These are phyloP conservation scores for Angophora floribunda DNA, from an alignment of 345 rosid genomes.

Conservation along the genomic window DNA sequence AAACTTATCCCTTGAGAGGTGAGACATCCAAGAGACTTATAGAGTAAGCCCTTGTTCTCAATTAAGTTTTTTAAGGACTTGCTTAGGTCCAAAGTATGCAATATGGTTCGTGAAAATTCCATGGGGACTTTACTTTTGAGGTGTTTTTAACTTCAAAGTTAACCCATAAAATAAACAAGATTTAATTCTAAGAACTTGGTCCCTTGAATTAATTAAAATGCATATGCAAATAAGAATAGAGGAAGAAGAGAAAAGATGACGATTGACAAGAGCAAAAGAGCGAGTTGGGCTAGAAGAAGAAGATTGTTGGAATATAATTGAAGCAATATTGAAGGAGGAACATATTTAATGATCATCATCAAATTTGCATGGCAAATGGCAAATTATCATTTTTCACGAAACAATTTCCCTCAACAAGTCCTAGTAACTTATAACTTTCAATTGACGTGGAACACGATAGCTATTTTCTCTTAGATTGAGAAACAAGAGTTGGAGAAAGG, in stretches of 20 bases:
- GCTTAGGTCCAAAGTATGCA: neutral
- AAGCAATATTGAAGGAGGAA: neutral
- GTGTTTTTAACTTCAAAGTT: neutral
- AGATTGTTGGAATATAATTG: neutral
- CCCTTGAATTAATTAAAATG: neutral
- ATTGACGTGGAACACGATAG: no score
- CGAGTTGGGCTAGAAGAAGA: neutral
- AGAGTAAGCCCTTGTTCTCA: no score
- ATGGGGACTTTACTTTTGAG: neutral
- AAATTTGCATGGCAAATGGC: neutral
- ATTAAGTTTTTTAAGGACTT: no score
- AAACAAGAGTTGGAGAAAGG: no score
- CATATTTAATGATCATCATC: neutral
- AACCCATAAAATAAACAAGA: neutral
- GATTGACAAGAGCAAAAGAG: neutral
- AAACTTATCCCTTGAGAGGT: no score
- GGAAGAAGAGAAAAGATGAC: accelerated
- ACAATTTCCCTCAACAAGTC: neutral
- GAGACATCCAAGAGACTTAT: no score
- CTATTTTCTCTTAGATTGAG: no score
- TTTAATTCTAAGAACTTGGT: neutral
- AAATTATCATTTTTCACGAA: neutral
- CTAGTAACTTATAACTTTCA: no score
- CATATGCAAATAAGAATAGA: neutral
- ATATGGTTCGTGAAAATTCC: neutral